Conservation (phyloP, 2,329 filamentous ascomycete genomes). For the Sporothrix phasma region DNA sequence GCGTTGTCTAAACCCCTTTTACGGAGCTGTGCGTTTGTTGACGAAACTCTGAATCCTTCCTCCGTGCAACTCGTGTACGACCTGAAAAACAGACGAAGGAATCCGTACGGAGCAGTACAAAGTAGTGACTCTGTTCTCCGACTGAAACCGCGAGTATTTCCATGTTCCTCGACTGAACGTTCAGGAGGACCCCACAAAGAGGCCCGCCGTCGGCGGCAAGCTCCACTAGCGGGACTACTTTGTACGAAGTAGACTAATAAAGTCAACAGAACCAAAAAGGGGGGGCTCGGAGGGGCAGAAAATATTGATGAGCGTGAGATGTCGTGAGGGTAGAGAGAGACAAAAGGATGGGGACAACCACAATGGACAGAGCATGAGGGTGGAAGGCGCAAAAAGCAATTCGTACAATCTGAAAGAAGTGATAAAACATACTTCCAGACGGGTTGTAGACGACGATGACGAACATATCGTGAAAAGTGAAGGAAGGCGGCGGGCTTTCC, state of each 20-base stretch:
- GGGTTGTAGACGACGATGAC: background rate
- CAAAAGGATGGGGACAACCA: too few relatives aligned
- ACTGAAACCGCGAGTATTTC: slow-evolving; percentile 2
- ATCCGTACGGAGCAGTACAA: background rate
- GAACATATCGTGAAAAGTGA: background rate
- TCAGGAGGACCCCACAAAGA: background rate
- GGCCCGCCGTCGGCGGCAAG: slow-evolving; percentile 1
- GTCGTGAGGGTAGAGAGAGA: background rate
- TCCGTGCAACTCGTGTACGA: background rate
- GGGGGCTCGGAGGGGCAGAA: background rate
- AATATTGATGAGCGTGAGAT: background rate
- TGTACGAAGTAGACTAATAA: too few relatives aligned
- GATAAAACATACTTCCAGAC: too few relatives aligned
- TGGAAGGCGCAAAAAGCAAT: too few relatives aligned
- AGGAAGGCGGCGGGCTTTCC: too few relatives aligned
- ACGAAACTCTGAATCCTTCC: background rate
- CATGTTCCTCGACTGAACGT: background rate
- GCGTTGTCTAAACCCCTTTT: background rate
- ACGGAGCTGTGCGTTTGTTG: background rate
- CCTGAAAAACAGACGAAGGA: background rate
- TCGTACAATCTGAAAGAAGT: too few relatives aligned
- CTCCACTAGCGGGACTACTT: slow-evolving; percentile 9
- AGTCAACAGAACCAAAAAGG: slow-evolving; percentile 1
- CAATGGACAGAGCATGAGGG: too few relatives aligned
- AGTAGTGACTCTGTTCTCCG: background rate